phyloP scores from a whole-genome alignment of 2,329 filamentous ascomycete species.

The Zymoseptoria ardabiliae region DNA sequence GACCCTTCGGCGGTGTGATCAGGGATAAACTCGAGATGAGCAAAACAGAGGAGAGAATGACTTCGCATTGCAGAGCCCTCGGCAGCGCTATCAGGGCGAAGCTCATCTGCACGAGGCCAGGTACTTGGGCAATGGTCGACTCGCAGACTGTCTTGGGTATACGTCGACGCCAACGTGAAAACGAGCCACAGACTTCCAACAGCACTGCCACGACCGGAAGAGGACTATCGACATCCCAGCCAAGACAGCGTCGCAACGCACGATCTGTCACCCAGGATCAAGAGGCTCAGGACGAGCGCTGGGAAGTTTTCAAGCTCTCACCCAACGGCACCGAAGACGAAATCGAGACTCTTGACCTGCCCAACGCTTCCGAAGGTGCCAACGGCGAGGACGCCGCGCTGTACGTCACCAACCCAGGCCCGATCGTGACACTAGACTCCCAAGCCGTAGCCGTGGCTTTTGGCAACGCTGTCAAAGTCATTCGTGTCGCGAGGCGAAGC shows the following conservation, averaged over 20 bases:
- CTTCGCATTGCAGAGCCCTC: conserved; percentile 10
- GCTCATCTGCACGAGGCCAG: conserved; percentile 9
- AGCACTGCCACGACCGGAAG: background rate
- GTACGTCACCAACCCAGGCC: conserved; percentile 59
- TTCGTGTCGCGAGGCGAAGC: conserved; percentile 31
- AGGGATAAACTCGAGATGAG: conserved; percentile 43
- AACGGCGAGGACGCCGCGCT: conserved; percentile 47
- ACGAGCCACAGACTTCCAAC: background rate
- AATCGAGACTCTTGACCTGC: conserved; percentile 35
- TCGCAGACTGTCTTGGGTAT: conserved; percentile 21
- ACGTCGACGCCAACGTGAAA: conserved; percentile 16
- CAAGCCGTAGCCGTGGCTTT: conserved; percentile 62
- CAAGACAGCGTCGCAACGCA: conserved; percentile 9
- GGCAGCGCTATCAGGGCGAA: conserved; percentile 6
- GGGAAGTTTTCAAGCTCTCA: conserved; percentile 48
- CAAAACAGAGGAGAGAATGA: too few relatives aligned
- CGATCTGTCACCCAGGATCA: conserved; percentile 9
- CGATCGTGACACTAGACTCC: conserved; percentile 55
- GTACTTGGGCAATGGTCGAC: conserved; percentile 17
- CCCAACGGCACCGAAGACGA: conserved; percentile 37
- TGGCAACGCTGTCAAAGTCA: conserved; percentile 65
- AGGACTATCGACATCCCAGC: conserved; percentile 5
- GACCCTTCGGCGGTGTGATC: conserved; percentile 11
- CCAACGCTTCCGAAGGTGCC: background rate
- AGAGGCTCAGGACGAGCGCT: conserved; percentile 29